phyloP scores from a whole-genome alignment of 73 alveolate species.

The Halteria grandinella region DNA sequence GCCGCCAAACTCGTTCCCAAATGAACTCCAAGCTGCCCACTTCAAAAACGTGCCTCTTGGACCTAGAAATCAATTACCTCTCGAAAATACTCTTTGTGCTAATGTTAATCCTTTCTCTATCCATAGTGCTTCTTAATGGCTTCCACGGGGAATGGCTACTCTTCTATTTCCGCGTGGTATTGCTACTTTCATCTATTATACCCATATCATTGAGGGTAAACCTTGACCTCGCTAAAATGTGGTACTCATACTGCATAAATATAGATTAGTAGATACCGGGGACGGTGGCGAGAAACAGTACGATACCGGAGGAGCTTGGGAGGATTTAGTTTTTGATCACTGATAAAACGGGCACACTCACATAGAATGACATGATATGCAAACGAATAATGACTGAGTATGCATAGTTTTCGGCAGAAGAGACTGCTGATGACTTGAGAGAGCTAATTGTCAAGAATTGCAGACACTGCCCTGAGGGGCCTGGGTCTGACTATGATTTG shows the following conservation, averaged over 20 bases:
- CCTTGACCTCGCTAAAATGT: slow-evolving; percentile 88
- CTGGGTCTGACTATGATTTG: slow-evolving; percentile 18
- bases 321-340: slow-evolving; percentile 84
- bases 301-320: slow-evolving; percentile 95
- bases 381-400: slow-evolving; percentile 78
- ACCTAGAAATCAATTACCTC: slow-evolving; percentile 80
- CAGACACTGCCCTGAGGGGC: slow-evolving; percentile 57
- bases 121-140: slow-evolving; percentile 77
- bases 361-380: slow-evolving; percentile 92
- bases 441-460: slow-evolving; percentile 66
- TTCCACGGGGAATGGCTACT: slow-evolving; percentile 76
- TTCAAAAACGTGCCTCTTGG: slow-evolving; percentile 83
- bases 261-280: slow-evolving; percentile 82
- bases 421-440: slow-evolving; percentile 77
- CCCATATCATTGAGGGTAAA: slow-evolving; percentile 92
- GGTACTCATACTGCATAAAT: slow-evolving; percentile 75
- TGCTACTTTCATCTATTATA: slow-evolving; percentile 81
- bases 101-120: slow-evolving; percentile 69
- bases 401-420: slow-evolving; percentile 75
- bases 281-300: slow-evolving; percentile 84
- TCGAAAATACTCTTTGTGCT: slow-evolving; percentile 78
- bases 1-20: slow-evolving; percentile 85
- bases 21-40: slow-evolving; percentile 83
- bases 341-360: slow-evolving; percentile 96
- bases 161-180: slow-evolving; percentile 73